These are phyloP conservation scores for Evansstolkia leycettana DNA, from an alignment of 495 filamentous ascomycete genomes.

Conservation along the genomic window DNA sequence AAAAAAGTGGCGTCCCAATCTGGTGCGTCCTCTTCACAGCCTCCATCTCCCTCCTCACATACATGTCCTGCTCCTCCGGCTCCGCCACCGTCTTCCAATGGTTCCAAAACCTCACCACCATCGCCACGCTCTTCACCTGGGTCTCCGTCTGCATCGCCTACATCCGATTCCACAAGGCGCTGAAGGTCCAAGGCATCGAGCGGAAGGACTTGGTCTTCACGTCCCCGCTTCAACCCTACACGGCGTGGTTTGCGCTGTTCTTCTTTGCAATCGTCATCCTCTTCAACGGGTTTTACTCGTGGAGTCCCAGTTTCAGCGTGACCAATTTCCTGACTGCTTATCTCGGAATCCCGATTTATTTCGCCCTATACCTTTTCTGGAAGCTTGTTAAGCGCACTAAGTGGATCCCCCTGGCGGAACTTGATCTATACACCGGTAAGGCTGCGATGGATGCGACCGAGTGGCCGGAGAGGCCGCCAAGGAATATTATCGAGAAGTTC, in stretches of 20 bases:
- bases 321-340: slow-evolving; percentile 39
- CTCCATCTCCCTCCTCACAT: slow-evolving; percentile 18
- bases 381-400: slow-evolving; percentile 39
- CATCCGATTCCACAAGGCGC: slow-evolving; percentile 38
- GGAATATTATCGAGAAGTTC: slow-evolving; percentile 37
- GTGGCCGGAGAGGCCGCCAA: slow-evolving; percentile 14
- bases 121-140: slow-evolving; percentile 43
- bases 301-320: neutral
- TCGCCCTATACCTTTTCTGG: slow-evolving; percentile 38
- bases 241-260: slow-evolving; percentile 37
- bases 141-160: slow-evolving; percentile 40
- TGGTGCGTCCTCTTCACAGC: slow-evolving; percentile 17
- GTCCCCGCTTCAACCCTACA: slow-evolving; percentile 38
- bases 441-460: slow-evolving; percentile 45
- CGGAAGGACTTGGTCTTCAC: slow-evolving; percentile 37
- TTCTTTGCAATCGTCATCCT: slow-evolving; percentile 28
- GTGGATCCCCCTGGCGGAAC: slow-evolving; percentile 35
- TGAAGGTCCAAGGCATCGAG: slow-evolving; percentile 40
- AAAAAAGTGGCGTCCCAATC: slow-evolving; percentile 19
- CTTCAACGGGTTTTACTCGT: slow-evolving; percentile 16
- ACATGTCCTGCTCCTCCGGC: slow-evolving; percentile 14
- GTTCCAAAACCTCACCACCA: slow-evolving; percentile 37
- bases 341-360: slow-evolving; percentile 34
- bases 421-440: slow-evolving; percentile 53
- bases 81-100: slow-evolving; percentile 34